These are phyloP conservation scores for Grosmannia huntii DNA, from an alignment of 2,329 filamentous ascomycete species.

Conservation along the genomic window DNA sequence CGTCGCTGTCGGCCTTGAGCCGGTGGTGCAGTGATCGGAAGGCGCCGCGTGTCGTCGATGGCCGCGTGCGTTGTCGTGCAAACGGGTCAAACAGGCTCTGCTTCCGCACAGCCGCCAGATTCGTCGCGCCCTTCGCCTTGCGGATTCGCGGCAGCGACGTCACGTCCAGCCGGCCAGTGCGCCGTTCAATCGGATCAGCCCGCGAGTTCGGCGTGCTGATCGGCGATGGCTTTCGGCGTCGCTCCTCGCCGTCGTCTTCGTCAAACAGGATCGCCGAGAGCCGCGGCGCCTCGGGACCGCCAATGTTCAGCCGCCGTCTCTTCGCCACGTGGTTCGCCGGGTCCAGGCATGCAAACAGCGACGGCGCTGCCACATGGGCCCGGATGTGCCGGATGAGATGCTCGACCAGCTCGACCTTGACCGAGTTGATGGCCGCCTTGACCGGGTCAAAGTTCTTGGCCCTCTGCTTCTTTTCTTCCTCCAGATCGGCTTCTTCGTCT, in stretches of 20 bases:
- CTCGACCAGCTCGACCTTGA: slow-evolving; percentile 70
- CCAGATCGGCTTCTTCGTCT: slow-evolving; percentile 70
- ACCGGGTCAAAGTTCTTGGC: slow-evolving; percentile 88
- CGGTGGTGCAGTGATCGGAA: slow-evolving; percentile 75
- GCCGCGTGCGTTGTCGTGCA: slow-evolving; percentile 40
- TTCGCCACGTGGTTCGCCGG: slow-evolving; percentile 70
- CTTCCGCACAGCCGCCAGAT: slow-evolving; percentile 38
- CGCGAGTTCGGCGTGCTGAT: slow-evolving; percentile 54
- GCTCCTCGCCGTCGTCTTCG: slow-evolving; percentile 49
- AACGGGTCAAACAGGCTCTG: slow-evolving; percentile 55
- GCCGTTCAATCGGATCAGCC: slow-evolving; percentile 47
- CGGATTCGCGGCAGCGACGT: slow-evolving; percentile 62
- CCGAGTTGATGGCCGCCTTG: slow-evolving; percentile 63
- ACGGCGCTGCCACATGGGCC: slow-evolving; percentile 70
- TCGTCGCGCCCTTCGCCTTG: slow-evolving; percentile 47
- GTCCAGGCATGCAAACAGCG: slow-evolving; percentile 69
- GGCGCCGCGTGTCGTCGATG: slow-evolving; percentile 39
- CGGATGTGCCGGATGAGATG: slow-evolving; percentile 84
- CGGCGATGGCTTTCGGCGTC: slow-evolving; percentile 27
- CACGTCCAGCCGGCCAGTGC: slow-evolving; percentile 44
- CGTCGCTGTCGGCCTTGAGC: slow-evolving; percentile 61
- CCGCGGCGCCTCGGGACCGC: slow-evolving; percentile 51
- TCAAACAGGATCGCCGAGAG: slow-evolving; percentile 28
- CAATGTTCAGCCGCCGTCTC: slow-evolving; percentile 64
- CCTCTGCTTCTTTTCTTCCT: slow-evolving; percentile 80